These are phyloP conservation scores for Jatropha multifida DNA, from an alignment of 441 rosid species.

Conservation along the genomic window DNA sequence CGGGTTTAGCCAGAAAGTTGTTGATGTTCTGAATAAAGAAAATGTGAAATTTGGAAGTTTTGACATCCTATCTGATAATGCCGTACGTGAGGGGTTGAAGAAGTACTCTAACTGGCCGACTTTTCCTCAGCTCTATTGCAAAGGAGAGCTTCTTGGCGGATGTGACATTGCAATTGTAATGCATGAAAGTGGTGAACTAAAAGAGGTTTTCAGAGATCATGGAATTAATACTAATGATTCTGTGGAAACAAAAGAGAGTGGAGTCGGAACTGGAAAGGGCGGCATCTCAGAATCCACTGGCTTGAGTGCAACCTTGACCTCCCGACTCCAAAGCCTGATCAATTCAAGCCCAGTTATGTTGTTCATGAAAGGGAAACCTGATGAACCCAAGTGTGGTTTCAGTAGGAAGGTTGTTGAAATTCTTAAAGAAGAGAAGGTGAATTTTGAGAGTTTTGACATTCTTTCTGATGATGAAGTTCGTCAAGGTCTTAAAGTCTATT, in stretches of 20 bases:
- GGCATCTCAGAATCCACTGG: conserved; percentile 51
- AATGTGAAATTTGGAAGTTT: conserved; percentile 77
- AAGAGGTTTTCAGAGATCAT: conserved; percentile 65
- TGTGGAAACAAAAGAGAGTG: conserved; percentile 20
- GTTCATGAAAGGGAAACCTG: conserved; percentile 91
- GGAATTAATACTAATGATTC: conserved; percentile 41
- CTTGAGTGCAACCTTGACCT: conserved; percentile 49
- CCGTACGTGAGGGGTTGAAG: conserved; percentile 89
- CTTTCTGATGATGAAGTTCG: conserved; percentile 71
- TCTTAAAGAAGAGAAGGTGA: conserved; percentile 66
- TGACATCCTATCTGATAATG: conserved; percentile 68
- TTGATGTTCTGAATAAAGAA: conserved; percentile 71
- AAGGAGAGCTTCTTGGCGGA: conserved; percentile 94
- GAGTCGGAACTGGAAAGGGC: conserved; percentile 38
- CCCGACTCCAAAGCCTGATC: conserved; percentile 57
- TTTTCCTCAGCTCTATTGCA: conserved; percentile 91
- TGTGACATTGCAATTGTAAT: conserved; percentile 80
- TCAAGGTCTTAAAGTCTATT: conserved; percentile 87
- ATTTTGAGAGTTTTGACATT: conserved; percentile 79
- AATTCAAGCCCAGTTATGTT: conserved; percentile 74
- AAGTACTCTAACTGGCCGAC: conserved; percentile 98
- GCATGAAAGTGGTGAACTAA: conserved; percentile 87
- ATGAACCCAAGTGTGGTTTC: conserved; percentile 86
- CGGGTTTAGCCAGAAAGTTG: conserved; percentile 84
- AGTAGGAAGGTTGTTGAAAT: conserved; percentile 70